Evolutionary conservation across 352 stramenopile species (phyloP).

Genomic region (Pythium aristosporum): DNA sequence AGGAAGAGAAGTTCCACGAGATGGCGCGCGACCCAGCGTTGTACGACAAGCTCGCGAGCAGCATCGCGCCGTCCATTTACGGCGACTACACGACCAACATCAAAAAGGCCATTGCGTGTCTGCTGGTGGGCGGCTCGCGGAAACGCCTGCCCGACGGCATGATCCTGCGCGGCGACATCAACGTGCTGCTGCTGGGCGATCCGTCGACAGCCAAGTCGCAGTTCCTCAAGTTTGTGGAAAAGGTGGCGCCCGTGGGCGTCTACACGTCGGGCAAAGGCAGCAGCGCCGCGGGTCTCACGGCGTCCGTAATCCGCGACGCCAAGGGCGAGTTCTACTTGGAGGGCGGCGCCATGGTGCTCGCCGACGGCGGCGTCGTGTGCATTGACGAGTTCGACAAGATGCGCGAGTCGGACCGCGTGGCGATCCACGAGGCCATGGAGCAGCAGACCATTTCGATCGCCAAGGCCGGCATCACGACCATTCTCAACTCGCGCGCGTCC

Average conservation of each 20-base stretch:
- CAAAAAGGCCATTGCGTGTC: slow-evolving; percentile 95
- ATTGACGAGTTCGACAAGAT: slow-evolving; percentile 99
- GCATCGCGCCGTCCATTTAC: slow-evolving; percentile 94
- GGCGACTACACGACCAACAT: slow-evolving; percentile 97
- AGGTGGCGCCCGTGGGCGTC: slow-evolving; percentile 96
- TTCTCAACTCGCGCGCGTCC: slow-evolving; percentile 94
- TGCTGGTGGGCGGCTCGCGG: slow-evolving; percentile 93
- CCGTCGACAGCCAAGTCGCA: slow-evolving; percentile 98
- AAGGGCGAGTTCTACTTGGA: slow-evolving; percentile 99
- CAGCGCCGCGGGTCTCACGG: slow-evolving; percentile 96
- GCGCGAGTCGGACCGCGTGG: slow-evolving; percentile 92
- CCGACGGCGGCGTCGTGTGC: slow-evolving; percentile 97
- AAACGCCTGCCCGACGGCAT: slow-evolving; percentile 96
- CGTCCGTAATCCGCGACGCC: slow-evolving; percentile 93
- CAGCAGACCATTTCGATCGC: slow-evolving; percentile 99
- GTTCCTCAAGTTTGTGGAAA: slow-evolving; percentile 98
- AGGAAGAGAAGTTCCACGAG: slow-evolving; percentile 97
- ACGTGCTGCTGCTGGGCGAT: slow-evolving; percentile 97
- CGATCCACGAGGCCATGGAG: slow-evolving; percentile 99
- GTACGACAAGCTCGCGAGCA: slow-evolving; percentile 91
- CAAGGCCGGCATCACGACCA: slow-evolving; percentile 99
- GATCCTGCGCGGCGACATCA: slow-evolving; percentile 97
- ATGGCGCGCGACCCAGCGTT: slow-evolving; percentile 90
- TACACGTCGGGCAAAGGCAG: slow-evolving; percentile 99
- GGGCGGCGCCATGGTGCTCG: slow-evolving; percentile 97